These are phyloP conservation scores for Hericium alpestre DNA, from an alignment of 768 basidiomycete genomes.

Conservation along the genomic window DNA sequence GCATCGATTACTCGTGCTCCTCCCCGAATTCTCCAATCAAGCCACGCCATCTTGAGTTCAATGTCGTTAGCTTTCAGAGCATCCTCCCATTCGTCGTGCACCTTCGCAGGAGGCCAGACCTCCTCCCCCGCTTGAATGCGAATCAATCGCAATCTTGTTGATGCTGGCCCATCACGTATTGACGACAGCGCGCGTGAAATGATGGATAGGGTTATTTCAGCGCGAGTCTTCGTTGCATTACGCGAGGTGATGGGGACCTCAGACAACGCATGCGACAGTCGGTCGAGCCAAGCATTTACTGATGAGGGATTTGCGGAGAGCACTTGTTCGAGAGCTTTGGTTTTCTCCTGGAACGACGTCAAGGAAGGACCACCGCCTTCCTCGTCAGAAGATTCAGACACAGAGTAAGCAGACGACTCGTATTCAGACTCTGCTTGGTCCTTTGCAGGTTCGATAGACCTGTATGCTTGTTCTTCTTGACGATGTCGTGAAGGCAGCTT, in stretches of 20 bases:
- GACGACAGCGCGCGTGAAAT: slow-evolving; percentile 52
- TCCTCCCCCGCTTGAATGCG: slow-evolving; percentile 69
- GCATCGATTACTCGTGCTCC: slow-evolving; percentile 38
- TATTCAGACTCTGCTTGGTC: slow-evolving; percentile 25
- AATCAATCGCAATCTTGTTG: slow-evolving; percentile 42
- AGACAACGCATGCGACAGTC: slow-evolving; percentile 54
- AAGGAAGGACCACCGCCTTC: background rate
- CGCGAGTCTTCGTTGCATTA: slow-evolving; percentile 55
- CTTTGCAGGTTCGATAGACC: slow-evolving; percentile 30
- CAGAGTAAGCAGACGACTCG: slow-evolving; percentile 17
- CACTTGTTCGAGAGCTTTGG: slow-evolving; percentile 48
- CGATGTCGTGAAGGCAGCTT: slow-evolving; percentile 35
- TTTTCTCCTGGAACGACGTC: slow-evolving; percentile 42
- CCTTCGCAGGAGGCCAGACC: slow-evolving; percentile 48
- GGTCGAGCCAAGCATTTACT: slow-evolving; percentile 47
- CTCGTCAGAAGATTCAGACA: slow-evolving; percentile 6
- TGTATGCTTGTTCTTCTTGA: slow-evolving; percentile 35
- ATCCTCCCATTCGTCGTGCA: slow-evolving; percentile 59
- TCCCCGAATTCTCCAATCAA: slow-evolving; percentile 60
- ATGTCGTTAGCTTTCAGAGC: slow-evolving; percentile 41
- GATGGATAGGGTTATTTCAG: slow-evolving; percentile 62
- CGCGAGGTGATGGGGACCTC: slow-evolving; percentile 54
- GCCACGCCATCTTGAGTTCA: slow-evolving; percentile 69
- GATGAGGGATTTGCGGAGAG: slow-evolving; percentile 42
- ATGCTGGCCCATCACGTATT: slow-evolving; percentile 39